These are phyloP conservation scores for Aristolochia fimbriata DNA, from an alignment of 164 flowering plant species.

Conservation along the genomic window DNA sequence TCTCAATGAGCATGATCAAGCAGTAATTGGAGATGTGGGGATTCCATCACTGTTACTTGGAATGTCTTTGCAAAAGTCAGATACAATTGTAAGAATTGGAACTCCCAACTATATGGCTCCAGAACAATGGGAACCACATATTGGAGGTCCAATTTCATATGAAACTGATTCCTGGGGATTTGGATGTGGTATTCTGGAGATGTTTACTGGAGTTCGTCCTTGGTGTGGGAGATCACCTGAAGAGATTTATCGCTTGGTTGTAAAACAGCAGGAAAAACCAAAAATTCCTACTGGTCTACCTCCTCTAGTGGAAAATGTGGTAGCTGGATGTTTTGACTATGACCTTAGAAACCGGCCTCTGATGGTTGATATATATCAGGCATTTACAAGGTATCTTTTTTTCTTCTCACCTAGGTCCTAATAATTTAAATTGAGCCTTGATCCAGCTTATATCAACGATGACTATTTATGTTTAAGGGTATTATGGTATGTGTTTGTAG, in stretches of 20 bases:
- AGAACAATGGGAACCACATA: conserved; percentile 88
- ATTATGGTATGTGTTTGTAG: no score
- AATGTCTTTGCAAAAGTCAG: conserved; percentile 40
- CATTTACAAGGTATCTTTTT: conserved; percentile 48
- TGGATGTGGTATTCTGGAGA: conserved; percentile 82
- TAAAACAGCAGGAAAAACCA: conserved; percentile 70
- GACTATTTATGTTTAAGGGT: no score
- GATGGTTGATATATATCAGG: conserved; percentile 51
- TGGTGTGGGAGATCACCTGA: conserved; percentile 73
- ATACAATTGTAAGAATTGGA: conserved; percentile 54
- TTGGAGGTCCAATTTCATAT: conserved; percentile 77
- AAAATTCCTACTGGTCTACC: conserved; percentile 70
- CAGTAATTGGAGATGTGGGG: conserved; percentile 71
- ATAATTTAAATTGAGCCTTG: no score
- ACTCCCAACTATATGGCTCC: conserved; percentile 96
- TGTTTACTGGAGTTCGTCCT: conserved; percentile 73
- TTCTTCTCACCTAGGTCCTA: not conserved
- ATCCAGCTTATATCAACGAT: no score
- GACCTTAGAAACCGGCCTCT: conserved; percentile 76
- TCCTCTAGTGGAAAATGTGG: conserved; percentile 56
- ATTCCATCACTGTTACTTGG: conserved; percentile 64
- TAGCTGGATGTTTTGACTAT: conserved; percentile 84
- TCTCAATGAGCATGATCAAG: conserved; percentile 54
- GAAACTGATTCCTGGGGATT: conserved; percentile 98
- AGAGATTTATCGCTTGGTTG: conserved; percentile 57